These are phyloP conservation scores for Colletotrichum acutatum DNA, from an alignment of 2,329 filamentous ascomycete genomes.

Conservation along the genomic window DNA sequence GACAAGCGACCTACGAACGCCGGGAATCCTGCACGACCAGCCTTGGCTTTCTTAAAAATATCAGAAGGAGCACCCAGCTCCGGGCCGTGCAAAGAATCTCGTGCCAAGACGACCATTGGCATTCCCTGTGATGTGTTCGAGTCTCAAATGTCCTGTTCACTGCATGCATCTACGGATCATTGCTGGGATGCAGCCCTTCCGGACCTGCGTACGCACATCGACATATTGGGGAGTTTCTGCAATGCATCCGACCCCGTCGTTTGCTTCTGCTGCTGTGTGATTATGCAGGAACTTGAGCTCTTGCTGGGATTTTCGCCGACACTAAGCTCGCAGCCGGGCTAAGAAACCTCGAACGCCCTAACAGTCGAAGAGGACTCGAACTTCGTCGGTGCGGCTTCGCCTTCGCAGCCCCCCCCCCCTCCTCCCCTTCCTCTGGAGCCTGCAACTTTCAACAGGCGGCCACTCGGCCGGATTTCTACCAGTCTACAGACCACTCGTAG, in stretches of 20 bases:
- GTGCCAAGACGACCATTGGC: background rate
- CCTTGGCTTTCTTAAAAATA: background rate
- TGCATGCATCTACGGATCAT: background rate
- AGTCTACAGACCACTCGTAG: background rate
- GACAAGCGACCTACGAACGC: background rate
- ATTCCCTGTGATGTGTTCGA: conserved; percentile 10
- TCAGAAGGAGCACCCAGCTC: conserved; percentile 1
- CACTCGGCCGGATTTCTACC: background rate
- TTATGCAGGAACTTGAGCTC: conserved; percentile 6
- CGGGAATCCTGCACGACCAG: background rate
- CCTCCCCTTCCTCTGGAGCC: background rate
- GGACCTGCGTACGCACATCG: conserved; percentile 2
- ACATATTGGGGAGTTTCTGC: conserved; percentile 1
- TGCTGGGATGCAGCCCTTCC: conserved; percentile 9
- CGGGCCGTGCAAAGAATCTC: background rate
- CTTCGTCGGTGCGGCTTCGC: conserved; percentile 29
- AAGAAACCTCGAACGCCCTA: conserved; percentile 33
- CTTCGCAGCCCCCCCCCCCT: conserved; percentile 31
- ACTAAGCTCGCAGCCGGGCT: conserved; percentile 10
- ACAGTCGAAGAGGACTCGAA: conserved; percentile 32
- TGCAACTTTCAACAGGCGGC: conserved; percentile 22
- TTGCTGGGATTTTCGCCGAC: background rate
- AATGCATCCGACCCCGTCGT: background rate
- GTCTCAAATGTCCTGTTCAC: background rate
- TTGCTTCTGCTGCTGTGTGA: background rate